Base-by-base conservation (phyloP, 306 rosid species). In the Begonia peltatifolia region DNA sequence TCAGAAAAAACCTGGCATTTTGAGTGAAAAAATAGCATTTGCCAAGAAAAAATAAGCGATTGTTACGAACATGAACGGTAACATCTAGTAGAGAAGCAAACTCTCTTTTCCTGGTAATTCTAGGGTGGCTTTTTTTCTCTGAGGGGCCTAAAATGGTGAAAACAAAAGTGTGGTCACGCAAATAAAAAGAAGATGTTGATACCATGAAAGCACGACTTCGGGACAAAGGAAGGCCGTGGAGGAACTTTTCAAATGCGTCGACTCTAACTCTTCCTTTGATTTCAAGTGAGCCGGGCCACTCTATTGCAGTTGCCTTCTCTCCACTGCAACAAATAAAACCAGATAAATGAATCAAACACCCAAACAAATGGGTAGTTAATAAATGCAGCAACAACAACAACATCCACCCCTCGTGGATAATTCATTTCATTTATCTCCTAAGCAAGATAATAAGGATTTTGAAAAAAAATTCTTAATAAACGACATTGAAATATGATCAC, bases 131-230 rank as follows among this genome's bases (percentile, higher is more conserved):
- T 30, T 30, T 30, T 30, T 30, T 30, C 9, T 44, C 48, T n/a
- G 48, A 6, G 14, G 48, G 48, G 48, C 12, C 12, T 44, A n/a
- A 44, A 44, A 44, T 44, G 48, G 48, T 49, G 22, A 9, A 50
- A 20, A 68, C 61, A 61, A 63, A 48, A 41, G 42, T 57, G 57
- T 55, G 13, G 14, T 44, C 53, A 73, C 52, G 71, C 69, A 68
- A 69, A 25, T 4, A 57, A 74, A 71, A 64, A 55, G 43, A 60
- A 80, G 65, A 74, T 70, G 54, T 67, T 65, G 71, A 70, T 87
- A 87, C 96, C 96, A 87, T 87, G 80, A 87, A 75, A 71, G 94
- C 87, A 65, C 94, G 96, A 64, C 73, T 83, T 55, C 90, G 78
- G 55, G 96, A 78, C 57, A 56, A 69, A 9, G 84, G 94, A 70